Conservation (phyloP, 805 yeast genomes). For the Pichia nakasei region DNA sequence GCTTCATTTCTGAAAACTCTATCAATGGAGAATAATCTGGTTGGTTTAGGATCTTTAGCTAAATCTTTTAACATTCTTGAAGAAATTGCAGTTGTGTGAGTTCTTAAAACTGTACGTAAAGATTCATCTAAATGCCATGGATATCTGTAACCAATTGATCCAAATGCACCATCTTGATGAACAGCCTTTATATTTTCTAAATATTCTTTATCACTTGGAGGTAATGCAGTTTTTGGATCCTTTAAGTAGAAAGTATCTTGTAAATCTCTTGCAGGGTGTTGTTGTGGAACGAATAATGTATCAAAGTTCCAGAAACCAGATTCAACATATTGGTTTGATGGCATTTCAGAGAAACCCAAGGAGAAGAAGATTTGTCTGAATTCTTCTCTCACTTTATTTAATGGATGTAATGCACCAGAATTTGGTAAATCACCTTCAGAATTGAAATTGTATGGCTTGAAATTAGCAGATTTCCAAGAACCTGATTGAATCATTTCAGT, state of each 20-base stretch:
- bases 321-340: constrained; percentile 96
- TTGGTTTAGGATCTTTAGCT: constrained; percentile 83
- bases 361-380: constrained; percentile 96
- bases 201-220: constrained; percentile 75
- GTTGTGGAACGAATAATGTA: constrained; percentile 94
- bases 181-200: constrained; percentile 72
- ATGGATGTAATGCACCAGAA: constrained; percentile 94
- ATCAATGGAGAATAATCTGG: constrained; percentile 90
- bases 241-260: constrained; percentile 97
- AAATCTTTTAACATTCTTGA: constrained; percentile 78
- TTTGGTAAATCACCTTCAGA: constrained; percentile 85
- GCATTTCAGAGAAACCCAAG: constrained; percentile 99
- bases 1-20: constrained; percentile 99
- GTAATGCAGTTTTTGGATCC: constrained; percentile 76
- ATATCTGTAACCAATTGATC: constrained; percentile 96
- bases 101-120: constrained; percentile 84
- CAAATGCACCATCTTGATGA: constrained; percentile 85
- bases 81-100: constrained; percentile 95
- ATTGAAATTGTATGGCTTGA: constrained; percentile 93
- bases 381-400: constrained; percentile 94
- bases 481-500: constrained; percentile 83
- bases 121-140: constrained; percentile 94
- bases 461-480: constrained; percentile 71
- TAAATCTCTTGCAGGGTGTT: constrained; percentile 98
- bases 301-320: constrained; percentile 99